These are phyloP conservation scores for Dunaliella primolecta DNA, from an alignment of 139 green algal genomes.

Conservation along the genomic window DNA sequence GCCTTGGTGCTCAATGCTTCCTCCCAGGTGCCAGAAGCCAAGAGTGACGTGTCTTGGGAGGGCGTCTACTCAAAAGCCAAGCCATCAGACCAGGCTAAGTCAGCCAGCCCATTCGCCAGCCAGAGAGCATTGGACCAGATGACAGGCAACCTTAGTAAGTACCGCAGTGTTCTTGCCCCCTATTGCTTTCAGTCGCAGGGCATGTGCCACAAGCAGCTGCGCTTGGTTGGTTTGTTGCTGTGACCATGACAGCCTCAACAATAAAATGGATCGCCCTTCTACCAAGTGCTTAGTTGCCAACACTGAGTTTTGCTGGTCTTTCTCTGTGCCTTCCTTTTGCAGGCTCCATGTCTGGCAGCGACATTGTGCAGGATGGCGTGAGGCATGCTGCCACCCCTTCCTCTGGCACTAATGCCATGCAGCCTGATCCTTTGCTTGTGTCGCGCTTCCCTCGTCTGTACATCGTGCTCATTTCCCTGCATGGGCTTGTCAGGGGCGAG, in stretches of 20 bases:
- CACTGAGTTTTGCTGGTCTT: too few species aligned
- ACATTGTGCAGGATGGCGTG: background rate
- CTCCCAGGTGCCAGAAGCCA: background rate
- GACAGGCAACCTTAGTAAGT: background rate
- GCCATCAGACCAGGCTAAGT: background rate
- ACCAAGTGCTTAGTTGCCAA: too few species aligned
- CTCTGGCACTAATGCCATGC: background rate
- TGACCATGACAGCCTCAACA: too few species aligned
- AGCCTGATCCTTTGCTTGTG: constrained; percentile 27
- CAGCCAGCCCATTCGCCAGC: background rate
- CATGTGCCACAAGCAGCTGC: too few species aligned
- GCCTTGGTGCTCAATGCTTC: too few species aligned
- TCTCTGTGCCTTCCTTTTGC: background rate
- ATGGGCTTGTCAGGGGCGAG: constrained; percentile 86
- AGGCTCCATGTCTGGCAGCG: background rate
- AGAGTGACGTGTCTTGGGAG: constrained; percentile 27
- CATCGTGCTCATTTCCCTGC: constrained; percentile 81
- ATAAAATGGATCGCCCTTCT: too few species aligned
- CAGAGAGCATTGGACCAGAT: background rate
- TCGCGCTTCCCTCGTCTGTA: constrained; percentile 64
- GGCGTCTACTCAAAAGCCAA: constrained; percentile 7
- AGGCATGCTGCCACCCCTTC: background rate
- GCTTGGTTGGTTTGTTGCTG: too few species aligned
- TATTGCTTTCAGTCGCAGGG: too few species aligned
- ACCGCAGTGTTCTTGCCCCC: too few species aligned